These are phyloP conservation scores for Amoebophrya sp. DNA, from an alignment of 169 alveolate genomes.

Conservation along the genomic window DNA sequence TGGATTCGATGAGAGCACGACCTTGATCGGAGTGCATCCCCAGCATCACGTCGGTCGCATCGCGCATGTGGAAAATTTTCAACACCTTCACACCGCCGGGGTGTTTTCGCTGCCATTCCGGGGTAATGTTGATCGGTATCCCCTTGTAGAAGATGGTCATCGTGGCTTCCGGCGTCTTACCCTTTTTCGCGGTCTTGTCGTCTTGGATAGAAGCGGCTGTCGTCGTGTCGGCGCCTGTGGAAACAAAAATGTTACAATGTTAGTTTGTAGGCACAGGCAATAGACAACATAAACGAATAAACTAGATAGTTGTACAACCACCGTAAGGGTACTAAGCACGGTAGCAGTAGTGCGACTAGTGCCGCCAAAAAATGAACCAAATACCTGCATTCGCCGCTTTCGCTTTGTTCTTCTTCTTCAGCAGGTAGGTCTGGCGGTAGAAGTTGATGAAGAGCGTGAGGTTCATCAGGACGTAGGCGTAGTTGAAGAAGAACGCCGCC, in stretches of 20 bases:
- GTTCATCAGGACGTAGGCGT: not conserved
- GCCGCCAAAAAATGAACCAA: too few species aligned
- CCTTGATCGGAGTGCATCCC: slow-evolving; percentile 15
- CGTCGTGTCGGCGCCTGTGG: not conserved
- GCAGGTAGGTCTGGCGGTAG: not conserved
- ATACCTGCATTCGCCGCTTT: not conserved
- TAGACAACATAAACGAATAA: too few species aligned
- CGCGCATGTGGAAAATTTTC: not conserved
- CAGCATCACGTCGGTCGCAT: slow-evolving; percentile 11
- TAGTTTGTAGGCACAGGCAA: too few species aligned
- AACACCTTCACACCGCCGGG: slow-evolving; percentile 14
- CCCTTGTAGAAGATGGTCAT: not conserved
- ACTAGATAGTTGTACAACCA: too few species aligned
- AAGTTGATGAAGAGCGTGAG: not conserved
- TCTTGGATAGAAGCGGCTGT: too few species aligned
- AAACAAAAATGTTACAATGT: too few species aligned
- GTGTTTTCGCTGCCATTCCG: not conserved
- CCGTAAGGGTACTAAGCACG: too few species aligned
- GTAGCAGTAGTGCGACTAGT: too few species aligned
- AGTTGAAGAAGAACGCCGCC: not conserved
- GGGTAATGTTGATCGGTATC: not conserved
- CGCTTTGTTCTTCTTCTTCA: not conserved
- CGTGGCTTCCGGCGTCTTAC: too few species aligned
- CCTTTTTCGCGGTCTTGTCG: too few species aligned
- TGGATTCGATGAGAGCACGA: not conserved